Evolutionary conservation across 225 moss, liverwort and hornwort genomes (phyloP).

Genomic region (Physcomitrellopsis africana): DNA sequence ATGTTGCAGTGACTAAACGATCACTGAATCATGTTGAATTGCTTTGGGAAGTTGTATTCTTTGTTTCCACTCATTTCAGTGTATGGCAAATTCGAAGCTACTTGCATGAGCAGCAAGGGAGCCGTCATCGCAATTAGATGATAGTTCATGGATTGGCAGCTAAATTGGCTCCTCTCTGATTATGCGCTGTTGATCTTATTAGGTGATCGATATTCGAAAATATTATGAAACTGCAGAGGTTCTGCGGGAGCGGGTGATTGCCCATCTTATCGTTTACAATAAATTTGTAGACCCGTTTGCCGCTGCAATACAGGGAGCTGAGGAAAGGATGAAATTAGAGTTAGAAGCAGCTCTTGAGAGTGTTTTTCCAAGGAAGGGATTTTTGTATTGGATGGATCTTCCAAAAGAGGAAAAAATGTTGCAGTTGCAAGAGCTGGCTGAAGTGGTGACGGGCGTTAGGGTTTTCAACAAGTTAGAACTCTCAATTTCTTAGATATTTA

Average conservation of each 20-base stretch:
- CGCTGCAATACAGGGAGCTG: neutral
- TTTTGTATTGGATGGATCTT: conserved; percentile 91
- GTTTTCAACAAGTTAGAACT: conserved; percentile 78
- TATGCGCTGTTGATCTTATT: neutral
- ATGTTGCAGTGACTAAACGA: no score
- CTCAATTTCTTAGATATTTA: neutral
- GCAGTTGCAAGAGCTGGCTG: conserved; percentile 70
- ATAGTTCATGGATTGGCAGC: no score
- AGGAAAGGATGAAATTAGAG: conserved; percentile 55
- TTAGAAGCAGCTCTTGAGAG: conserved; percentile 74
- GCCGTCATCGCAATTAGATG: no score
- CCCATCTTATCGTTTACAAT: conserved; percentile 61
- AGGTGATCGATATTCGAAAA: conserved; percentile 76
- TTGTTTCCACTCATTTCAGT: no score
- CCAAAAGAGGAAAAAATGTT: conserved; percentile 50
- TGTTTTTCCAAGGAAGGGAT: conserved; percentile 77
- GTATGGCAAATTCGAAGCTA: no score
- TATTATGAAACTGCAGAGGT: conserved; percentile 66
- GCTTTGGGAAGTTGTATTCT: no score
- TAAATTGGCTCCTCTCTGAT: neutral
- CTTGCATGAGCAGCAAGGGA: no score
- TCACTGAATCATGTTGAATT: no score
- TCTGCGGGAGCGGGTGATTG: conserved; percentile 59
- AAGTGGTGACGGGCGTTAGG: conserved; percentile 78
- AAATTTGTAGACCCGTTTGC: conserved; percentile 45